phyloP scores from a whole-genome alignment of 192 early-diverging fungal genomes.

The Pilaira anomala region DNA sequence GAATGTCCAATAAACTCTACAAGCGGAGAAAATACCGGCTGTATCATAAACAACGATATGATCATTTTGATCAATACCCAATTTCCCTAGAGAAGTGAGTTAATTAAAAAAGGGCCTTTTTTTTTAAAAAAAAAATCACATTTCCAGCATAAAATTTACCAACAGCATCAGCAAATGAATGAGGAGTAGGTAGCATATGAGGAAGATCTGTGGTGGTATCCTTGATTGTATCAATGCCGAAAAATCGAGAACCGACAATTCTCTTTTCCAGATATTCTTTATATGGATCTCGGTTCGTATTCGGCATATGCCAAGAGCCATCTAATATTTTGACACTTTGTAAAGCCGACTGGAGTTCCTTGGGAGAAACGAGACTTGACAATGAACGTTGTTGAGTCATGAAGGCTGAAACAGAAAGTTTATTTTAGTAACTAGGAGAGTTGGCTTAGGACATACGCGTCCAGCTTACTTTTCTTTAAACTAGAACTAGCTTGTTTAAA shows the following conservation, averaged over 20 bases:
- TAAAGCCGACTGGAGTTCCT: conserved; percentile 14
- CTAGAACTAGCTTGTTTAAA: not conserved
- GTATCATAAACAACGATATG: conserved; percentile 92
- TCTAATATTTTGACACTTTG: conserved; percentile 74
- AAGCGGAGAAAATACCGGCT: conserved; percentile 73
- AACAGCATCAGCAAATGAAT: conserved; percentile 70
- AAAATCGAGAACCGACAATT: conserved; percentile 70
- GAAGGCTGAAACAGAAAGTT: not conserved
- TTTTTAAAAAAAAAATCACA: not conserved
- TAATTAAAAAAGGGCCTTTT: not conserved
- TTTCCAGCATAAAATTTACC: conserved; percentile 42
- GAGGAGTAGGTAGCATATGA: conserved; percentile 85
- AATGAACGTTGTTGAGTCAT: conserved; percentile 14
- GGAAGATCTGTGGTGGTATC: conserved; percentile 71
- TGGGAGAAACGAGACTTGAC: conserved; percentile 18
- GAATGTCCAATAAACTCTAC: conserved; percentile 93
- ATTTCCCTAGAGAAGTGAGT: conserved; percentile 40
- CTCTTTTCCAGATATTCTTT: conserved; percentile 69
- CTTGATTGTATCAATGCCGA: conserved; percentile 87
- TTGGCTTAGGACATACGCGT: not conserved
- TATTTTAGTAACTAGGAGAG: not conserved
- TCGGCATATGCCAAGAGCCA: conserved; percentile 90
- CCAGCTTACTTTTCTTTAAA: conserved; percentile 3
- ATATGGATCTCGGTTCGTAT: conserved; percentile 59
- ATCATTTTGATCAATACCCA: conserved; percentile 77